Percentiles rank a stretch among this genome's conserved stretches.
Evolutionary conservation across 768 basidiomycete genomes (phyloP).

Genomic region (Panellus pusillus): DNA sequence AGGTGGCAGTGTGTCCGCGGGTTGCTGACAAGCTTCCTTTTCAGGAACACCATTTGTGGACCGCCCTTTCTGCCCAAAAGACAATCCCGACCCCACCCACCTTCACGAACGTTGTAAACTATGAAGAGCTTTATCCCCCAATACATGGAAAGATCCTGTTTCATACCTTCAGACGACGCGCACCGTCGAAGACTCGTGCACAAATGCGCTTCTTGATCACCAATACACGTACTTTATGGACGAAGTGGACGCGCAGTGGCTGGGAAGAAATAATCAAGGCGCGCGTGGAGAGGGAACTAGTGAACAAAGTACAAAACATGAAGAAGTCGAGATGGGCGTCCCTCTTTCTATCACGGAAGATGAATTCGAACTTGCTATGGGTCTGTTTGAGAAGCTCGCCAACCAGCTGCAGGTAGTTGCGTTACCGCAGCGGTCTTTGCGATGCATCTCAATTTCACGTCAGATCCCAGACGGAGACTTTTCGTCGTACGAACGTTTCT

Average conservation of each 20-base stretch:
- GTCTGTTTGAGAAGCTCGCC: constrained; percentile 86
- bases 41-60: constrained; percentile 58
- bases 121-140: constrained; percentile 72
- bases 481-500: constrained; percentile 72
- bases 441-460: not conserved
- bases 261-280: constrained; percentile 87
- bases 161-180: constrained; percentile 81
- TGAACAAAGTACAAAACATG: constrained; percentile 64
- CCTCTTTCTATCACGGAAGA: constrained; percentile 80
- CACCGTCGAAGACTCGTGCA: constrained; percentile 76
- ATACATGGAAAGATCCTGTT: constrained; percentile 73
- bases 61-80: constrained; percentile 43
- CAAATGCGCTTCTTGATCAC: constrained; percentile 56
- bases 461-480: constrained; percentile 68
- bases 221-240: constrained; percentile 93
- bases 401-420: constrained; percentile 86
- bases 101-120: constrained; percentile 76
- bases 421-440: constrained; percentile 58
- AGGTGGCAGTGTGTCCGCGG: constrained; percentile 53
- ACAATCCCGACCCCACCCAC: constrained; percentile 92
- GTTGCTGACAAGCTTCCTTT: constrained; percentile 37
- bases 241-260: constrained; percentile 93
- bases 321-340: constrained; percentile 70
- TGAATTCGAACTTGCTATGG: constrained; percentile 95
- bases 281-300: constrained; percentile 86